These are phyloP conservation scores for Obelidium mucronatum DNA, from an alignment of 192 early-diverging fungal genomes.

Conservation along the genomic window DNA sequence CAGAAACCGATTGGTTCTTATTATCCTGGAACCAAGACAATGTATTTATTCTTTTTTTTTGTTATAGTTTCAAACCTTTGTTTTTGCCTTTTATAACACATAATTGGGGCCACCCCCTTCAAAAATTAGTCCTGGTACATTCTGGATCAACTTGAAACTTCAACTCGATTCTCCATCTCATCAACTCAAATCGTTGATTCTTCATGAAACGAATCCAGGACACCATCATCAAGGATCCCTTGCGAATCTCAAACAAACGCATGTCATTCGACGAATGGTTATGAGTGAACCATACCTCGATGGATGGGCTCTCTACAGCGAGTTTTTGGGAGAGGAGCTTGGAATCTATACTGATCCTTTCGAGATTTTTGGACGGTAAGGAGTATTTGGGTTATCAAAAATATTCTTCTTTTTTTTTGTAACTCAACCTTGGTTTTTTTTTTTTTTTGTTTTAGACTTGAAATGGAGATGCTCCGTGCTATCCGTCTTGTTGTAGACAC, in stretches of 20 bases:
- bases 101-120: too few relatives aligned
- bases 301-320: conserved; percentile 49
- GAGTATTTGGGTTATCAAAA: too few relatives aligned
- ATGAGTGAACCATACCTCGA: conserved; percentile 23
- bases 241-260: not conserved
- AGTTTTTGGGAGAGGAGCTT: conserved; percentile 38
- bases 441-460: too few relatives aligned
- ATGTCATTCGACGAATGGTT: conserved; percentile 33
- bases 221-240: conserved; percentile 46
- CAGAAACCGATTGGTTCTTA: conserved; percentile 12
- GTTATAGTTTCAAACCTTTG: too few relatives aligned
- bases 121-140: conserved; percentile 17
- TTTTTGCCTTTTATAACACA: not conserved
- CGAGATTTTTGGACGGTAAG: conserved; percentile 42
- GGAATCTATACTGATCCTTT: conserved; percentile 27
- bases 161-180: not conserved
- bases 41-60: not conserved
- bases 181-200: not conserved
- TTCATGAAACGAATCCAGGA: conserved; percentile 49
- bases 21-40: conserved; percentile 25
- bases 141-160: conserved; percentile 22
- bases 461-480: conserved; percentile 43
- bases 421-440: too few relatives aligned
- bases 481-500: conserved; percentile 47
- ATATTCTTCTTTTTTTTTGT: too few relatives aligned